A percentile compares a stretch with the other conserved stretches of the same genome.
These are phyloP conservation scores for Diutina scorzettiae DNA, from an alignment of 1,139 yeast genomes.

Conservation along the genomic window DNA sequence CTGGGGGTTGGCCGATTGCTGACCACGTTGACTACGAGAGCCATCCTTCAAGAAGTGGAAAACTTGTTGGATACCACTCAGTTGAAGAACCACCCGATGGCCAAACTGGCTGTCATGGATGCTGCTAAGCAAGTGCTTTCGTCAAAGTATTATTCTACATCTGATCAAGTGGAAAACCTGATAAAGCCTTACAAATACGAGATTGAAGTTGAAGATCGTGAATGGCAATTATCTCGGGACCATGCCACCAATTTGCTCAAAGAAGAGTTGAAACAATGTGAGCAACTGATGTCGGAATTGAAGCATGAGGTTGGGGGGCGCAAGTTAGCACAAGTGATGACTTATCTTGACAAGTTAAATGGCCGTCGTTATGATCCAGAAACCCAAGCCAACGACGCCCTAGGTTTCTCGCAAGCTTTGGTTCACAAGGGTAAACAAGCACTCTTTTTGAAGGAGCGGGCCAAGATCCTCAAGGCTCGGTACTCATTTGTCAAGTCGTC, in stretches of 20 bases:
- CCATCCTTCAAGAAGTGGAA: slow-evolving; percentile 66
- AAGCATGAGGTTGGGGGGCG: slow-evolving; percentile 70
- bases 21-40: slow-evolving; percentile 70
- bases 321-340: slow-evolving; percentile 72
- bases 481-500: slow-evolving; percentile 65
- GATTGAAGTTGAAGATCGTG: slow-evolving; percentile 90
- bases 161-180: slow-evolving; percentile 97
- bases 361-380: slow-evolving; percentile 18
- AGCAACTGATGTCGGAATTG: slow-evolving; percentile 47
- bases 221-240: slow-evolving; percentile 77
- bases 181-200: slow-evolving; percentile 96
- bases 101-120: slow-evolving; percentile 67
- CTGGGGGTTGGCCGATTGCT: slow-evolving; percentile 88
- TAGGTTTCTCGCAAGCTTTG: slow-evolving; percentile 65
- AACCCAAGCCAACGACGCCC: slow-evolving; percentile 43
- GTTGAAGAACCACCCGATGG: slow-evolving; percentile 73
- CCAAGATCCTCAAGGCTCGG: slow-evolving; percentile 63
- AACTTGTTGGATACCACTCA: slow-evolving; percentile 64
- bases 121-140: slow-evolving; percentile 76
- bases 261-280: slow-evolving; percentile 82
- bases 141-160: slow-evolving; percentile 75
- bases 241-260: slow-evolving; percentile 62
- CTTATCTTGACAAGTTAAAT: slow-evolving; percentile 48
- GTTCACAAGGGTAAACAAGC: slow-evolving; percentile 76
- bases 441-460: slow-evolving; percentile 64